Percentiles rank a stretch among this genome's conserved stretches.
Conservation (phyloP, 305 asterid species). For the Fraxinus xanthoxyloides region DNA sequence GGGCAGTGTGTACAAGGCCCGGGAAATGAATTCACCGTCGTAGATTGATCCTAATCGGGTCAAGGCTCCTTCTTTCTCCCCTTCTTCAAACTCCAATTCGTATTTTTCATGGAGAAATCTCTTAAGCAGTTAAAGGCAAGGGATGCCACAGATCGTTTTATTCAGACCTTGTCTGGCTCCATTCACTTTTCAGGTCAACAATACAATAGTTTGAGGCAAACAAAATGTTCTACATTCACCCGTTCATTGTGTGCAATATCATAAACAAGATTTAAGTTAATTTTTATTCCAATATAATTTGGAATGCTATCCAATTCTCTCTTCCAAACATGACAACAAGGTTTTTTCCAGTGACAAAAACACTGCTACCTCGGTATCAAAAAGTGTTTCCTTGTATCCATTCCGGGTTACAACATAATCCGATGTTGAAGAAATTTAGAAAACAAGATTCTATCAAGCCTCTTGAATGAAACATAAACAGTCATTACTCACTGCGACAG, state of each 20-base stretch:
- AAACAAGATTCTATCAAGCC: too few species aligned
- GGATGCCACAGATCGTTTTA: not conserved
- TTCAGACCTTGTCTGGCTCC: not conserved
- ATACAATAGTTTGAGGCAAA: too few species aligned
- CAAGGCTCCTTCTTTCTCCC: not conserved
- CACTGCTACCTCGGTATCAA: not conserved
- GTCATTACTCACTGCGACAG: not conserved
- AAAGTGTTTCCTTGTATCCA: not conserved
- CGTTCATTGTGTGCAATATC: too few species aligned
- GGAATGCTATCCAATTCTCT: not conserved
- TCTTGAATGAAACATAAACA: not conserved
- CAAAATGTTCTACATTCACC: too few species aligned
- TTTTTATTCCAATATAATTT: too few species aligned
- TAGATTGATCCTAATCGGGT: too few species aligned
- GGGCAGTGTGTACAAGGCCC: too few species aligned
- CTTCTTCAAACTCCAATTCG: not conserved
- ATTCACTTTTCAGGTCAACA: not conserved
- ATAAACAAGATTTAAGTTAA: too few species aligned
- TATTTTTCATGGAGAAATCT: not conserved
- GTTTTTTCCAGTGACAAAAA: not conserved
- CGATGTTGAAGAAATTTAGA: not conserved
- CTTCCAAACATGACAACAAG: not conserved
- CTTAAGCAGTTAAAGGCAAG: not conserved
- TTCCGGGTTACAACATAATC: not conserved
- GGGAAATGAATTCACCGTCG: too few species aligned